Evolutionary conservation across 2,329 filamentous ascomycete species (phyloP), one percentile per base, ranked within the genome.

Genomic region (Hymenoscyphus albidus): DNA sequence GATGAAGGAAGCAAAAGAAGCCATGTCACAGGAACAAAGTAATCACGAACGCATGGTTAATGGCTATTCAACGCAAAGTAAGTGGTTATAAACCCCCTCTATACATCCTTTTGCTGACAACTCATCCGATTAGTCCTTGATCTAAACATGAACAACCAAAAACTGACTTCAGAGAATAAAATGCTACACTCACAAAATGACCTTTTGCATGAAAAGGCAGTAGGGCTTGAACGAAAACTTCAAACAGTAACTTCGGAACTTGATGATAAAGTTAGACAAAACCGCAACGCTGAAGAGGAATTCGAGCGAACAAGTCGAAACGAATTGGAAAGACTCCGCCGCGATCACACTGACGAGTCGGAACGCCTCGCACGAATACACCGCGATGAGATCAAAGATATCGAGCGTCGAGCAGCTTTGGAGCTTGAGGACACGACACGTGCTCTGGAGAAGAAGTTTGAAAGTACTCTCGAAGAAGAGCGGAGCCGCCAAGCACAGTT

Each of bases 41-140:
- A 84, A 82, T 5, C 81, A 92, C 66, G 92, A 94, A 71, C 89
- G 95, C 67, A 85, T 88, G 0, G 82, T 96, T 57, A 86, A 89
- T 16, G 71, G 91, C 10, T 89, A 91, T 69, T 96, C 54, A 57
- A 40, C 54, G 35, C 31, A 40, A 62, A 62, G 60, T 62, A 44
- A 9, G 18, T 55, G 18, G 18, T 6, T 12, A 56, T 1, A 14
- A n/a, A 2, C 13, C 14, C 18, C 14, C 2, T 12, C 44, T n/a
- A n/a, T 54, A 14, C 27, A 13, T 38, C 2, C 6, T 38, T 18
- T 22, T n/a, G 51, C 40, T 51, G 48, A 51, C 44, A 38, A n/a
- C 16, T 54, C 9, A 27, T 54, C 9, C 51, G 22, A 54, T 38
- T 57, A 74, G 70, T 73, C 64, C 64, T 69, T 56, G 85, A 88